phyloP scores from a whole-genome alignment of 208 protist species.

The Phytomonas sp. region DNA sequence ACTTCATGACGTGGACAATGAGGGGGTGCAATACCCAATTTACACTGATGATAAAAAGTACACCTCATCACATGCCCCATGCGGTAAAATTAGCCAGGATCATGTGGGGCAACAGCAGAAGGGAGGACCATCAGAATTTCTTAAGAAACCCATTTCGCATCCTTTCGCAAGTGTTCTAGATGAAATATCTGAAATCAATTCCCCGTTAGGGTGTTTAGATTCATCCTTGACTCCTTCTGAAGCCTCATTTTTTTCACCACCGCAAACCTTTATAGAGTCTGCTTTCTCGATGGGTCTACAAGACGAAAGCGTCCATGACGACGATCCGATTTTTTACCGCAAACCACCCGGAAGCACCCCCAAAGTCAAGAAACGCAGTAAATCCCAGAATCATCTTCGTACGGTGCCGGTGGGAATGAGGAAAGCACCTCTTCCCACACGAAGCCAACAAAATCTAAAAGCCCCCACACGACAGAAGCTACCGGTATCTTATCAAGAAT shows the following conservation, averaged over 20 bases:
- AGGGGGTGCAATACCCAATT: neutral
- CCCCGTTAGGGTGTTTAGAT: neutral
- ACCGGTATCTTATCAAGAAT: neutral
- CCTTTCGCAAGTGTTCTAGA: neutral
- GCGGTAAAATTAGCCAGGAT: neutral
- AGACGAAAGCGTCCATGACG: neutral
- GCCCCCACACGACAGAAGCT: neutral
- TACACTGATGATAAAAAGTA: neutral
- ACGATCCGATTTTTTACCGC: neutral
- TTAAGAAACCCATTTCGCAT: neutral
- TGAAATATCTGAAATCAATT: constrained; percentile 1
- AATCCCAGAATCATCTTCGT: neutral
- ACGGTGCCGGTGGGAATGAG: neutral
- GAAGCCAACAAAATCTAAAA: neutral
- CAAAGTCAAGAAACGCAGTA: neutral
- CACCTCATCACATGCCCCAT: neutral
- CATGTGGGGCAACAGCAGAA: neutral
- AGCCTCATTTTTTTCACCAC: neutral
- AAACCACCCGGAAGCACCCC: neutral
- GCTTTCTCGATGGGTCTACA: neutral
- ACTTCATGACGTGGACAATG: neutral
- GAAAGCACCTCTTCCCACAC: neutral
- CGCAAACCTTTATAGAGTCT: neutral
- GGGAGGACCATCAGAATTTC: neutral
- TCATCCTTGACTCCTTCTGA: neutral